A percentile compares a stretch with the other conserved stretches of the same genome.
phyloP scores from a whole-genome alignment of 345 rosid species.

The Chamaenerion angustifolium region DNA sequence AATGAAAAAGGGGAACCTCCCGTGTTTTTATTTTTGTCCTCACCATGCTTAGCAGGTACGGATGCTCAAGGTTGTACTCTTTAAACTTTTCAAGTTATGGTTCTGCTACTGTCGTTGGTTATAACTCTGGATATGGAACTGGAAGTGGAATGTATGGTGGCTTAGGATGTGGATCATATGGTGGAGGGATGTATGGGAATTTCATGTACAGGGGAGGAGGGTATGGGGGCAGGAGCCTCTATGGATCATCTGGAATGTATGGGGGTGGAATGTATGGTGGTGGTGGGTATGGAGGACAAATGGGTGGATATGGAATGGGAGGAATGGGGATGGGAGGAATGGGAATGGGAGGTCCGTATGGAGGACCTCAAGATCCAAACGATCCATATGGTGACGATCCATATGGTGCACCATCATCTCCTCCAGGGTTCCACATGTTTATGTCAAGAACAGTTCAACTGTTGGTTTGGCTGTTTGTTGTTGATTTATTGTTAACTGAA shows the following conservation, averaged over 20 bases:
- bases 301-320: conserved; percentile 43
- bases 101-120: conserved; percentile 31
- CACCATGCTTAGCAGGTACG: too few relatives aligned
- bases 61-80: too few relatives aligned
- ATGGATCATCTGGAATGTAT: conserved; percentile 9
- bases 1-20: too few relatives aligned
- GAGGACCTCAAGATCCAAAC: conserved; percentile 71
- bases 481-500: too few relatives aligned
- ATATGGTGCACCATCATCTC: conserved; percentile 66
- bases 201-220: conserved; percentile 81
- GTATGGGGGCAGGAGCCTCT: conserved; percentile 37
- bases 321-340: conserved; percentile 91
- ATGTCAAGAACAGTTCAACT: too few relatives aligned
- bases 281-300: conserved; percentile 35
- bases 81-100: conserved; percentile 35
- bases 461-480: too few relatives aligned
- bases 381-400: too few relatives aligned
- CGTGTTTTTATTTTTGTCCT: too few relatives aligned
- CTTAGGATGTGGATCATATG: conserved; percentile 30
- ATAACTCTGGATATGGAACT: conserved; percentile 63
- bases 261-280: conserved; percentile 28
- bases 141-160: conserved; percentile 61
- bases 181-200: conserved; percentile 17
- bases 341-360: conserved; percentile 42
- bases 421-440: conserved; percentile 99